Evolutionary conservation across 257 asterid species (phyloP), one percentile per base, ranked within the genome.

Genomic region (Agastache rugosa): DNA sequence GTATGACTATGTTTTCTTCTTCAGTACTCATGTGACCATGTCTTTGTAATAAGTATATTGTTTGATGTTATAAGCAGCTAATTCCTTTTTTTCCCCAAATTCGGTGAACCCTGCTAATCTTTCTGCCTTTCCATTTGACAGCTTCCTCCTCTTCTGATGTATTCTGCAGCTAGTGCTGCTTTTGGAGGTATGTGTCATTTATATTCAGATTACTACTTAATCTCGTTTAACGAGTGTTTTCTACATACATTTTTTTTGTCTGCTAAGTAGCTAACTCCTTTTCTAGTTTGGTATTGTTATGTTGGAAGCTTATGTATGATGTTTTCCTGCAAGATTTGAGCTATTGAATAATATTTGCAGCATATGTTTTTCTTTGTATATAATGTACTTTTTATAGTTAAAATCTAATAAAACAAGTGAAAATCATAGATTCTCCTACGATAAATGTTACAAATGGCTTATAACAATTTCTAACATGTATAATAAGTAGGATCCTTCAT

Each of bases 151-250:
- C 87, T 90, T 35, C 79, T 90, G 25, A 76, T 87, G 79, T 90
- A 84, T 79, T 84, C 99, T 56, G 93, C 94, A 17, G 91, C 96
- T 73, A 85, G 96, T 79, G 91, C 98, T 60, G 89, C 89, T 63
- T 89, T 90, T 89, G 98, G 98, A 84, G 98, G 99, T 90, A 85
- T 66, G 82, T 63, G 61, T 74, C 16, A 22, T 74, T 63, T 73
- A 8, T 78, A 15, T 50, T 22, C 39, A 31, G 45, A 45, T 47
- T n/a, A 15, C 48, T 44, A 15, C 34, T 14, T 50, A 48, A 10
- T 77, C 51, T 41, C 25, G 5, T 48, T 25, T 56, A 42, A 48
- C 20, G 15, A 48, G 53, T 61, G 27, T 39, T 16, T 59, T 27
- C 44, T 35, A 8, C 22, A 1, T 15, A 45, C 37, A 9, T 0